phyloP scores from a whole-genome alignment of 192 early-diverging fungal species.

The Gamsiella multidivaricata region DNA sequence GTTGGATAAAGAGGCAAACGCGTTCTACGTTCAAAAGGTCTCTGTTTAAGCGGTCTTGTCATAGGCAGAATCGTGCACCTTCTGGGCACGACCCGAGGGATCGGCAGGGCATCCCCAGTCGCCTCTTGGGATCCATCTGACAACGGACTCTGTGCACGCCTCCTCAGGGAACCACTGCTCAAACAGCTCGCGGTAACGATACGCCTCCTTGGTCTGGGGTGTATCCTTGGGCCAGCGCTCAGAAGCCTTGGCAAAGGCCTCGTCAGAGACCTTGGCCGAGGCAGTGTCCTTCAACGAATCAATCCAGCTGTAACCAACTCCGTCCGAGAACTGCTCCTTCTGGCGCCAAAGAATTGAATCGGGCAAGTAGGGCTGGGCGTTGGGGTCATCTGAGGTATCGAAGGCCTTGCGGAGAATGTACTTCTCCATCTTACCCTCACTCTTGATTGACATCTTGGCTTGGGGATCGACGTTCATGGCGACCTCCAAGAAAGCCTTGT shows the following conservation, averaged over 20 bases:
- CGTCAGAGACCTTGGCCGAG: conserved; percentile 78
- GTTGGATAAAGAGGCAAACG: background rate
- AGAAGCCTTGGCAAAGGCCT: conserved; percentile 72
- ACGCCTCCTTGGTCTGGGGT: conserved; percentile 96
- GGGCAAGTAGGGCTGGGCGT: conserved; percentile 83
- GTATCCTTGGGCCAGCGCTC: conserved; percentile 87
- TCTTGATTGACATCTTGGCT: conserved; percentile 83
- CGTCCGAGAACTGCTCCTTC: conserved; percentile 99
- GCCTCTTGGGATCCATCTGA: conserved; percentile 94
- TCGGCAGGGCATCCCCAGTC: conserved; percentile 99
- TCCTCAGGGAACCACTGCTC: conserved; percentile 94
- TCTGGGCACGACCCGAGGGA: conserved; percentile 97
- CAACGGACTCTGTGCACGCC: conserved; percentile 89
- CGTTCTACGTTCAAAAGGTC: background rate
- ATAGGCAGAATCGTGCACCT: conserved; percentile 84
- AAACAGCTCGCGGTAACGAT: conserved; percentile 94
- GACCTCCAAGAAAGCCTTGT: conserved; percentile 91
- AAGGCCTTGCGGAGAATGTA: conserved; percentile 95
- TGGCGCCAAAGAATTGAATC: conserved; percentile 95
- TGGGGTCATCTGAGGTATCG: conserved; percentile 83
- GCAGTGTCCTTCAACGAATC: conserved; percentile 90
- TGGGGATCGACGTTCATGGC: conserved; percentile 89
- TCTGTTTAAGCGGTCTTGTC: conserved; percentile 27
- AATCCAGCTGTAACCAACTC: conserved; percentile 98
- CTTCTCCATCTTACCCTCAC: conserved; percentile 89